Conservation (phyloP, 106 monocot species). For the Narthecium ossifragum region DNA sequence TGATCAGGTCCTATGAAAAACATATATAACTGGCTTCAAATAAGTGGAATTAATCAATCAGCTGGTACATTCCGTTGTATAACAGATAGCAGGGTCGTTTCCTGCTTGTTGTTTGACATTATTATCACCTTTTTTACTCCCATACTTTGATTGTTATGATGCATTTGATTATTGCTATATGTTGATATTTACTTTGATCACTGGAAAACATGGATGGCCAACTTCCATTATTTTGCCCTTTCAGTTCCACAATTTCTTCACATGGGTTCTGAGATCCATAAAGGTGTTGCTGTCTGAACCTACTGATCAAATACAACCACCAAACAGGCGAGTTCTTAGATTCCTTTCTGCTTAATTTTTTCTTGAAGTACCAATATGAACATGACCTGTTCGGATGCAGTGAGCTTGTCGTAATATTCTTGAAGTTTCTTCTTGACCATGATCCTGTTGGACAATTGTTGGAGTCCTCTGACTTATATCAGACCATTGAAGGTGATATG, state of each 20-base stretch:
- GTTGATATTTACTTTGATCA: too few relatives aligned
- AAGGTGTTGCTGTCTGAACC: slow-evolving; percentile 69
- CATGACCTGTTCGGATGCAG: slow-evolving; percentile 21
- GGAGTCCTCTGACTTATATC: slow-evolving; percentile 31
- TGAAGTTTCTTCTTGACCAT: slow-evolving; percentile 73
- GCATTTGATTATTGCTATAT: too few relatives aligned
- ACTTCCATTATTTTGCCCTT: slow-evolving; percentile 15
- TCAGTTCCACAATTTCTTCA: slow-evolving; percentile 98
- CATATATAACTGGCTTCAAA: too few relatives aligned
- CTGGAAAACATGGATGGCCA: too few relatives aligned
- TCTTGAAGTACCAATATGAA: neutral
- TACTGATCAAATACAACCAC: slow-evolving; percentile 54
- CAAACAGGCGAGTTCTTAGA: slow-evolving; percentile 52
- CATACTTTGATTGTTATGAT: too few relatives aligned
- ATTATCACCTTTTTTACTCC: too few relatives aligned
- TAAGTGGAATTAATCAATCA: too few relatives aligned
- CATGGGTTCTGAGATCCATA: slow-evolving; percentile 78
- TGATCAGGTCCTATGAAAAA: too few relatives aligned
- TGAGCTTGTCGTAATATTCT: slow-evolving; percentile 76
- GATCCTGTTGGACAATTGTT: slow-evolving; percentile 73
- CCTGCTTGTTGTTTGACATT: too few relatives aligned
- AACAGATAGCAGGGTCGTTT: too few relatives aligned
- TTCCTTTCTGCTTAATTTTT: neutral
- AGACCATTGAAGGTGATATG: slow-evolving; percentile 52
- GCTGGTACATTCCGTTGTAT: too few relatives aligned